Evolutionary conservation across 768 basidiomycete genomes (phyloP), one percentile per base, ranked within the genome.

Genomic region (Suillus bovinus): DNA sequence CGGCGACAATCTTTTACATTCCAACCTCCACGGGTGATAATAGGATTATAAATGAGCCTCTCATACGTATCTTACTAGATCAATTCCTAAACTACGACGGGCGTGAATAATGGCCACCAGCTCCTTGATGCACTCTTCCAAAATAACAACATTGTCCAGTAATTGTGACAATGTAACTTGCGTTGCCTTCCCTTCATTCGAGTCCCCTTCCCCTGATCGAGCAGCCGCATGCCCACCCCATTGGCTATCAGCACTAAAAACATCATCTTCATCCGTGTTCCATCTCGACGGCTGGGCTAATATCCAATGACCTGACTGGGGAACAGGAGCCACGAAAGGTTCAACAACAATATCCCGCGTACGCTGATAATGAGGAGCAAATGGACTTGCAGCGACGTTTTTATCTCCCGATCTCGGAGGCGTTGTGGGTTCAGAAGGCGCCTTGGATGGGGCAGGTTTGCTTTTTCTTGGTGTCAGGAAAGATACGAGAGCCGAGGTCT

Each of bases 111-210:
- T 89, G 16, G 93, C 91, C 16, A 87, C 86, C 38, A 95, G 78
- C 74, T 99, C 96, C 77, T 98, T 98, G 70, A 98, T 90, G 64
- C 89, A 90, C 75, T 98, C 96, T 75, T 98, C 96, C 64, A 99
- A 72, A 44, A 98, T 88, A 34, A 99, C 94, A 34, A 96, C 90
- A 70, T 98, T 98, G 72, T 98, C 96, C 72, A 98, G 77, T 60
- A 98, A 73, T 65, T 84, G 87, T 50, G 93, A 94, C 58, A 99
- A 79, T 9, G 91, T 93, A 31, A 96, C 82, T 22, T 74, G 80
- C 17, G 75, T 72, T 16, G 71, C 61, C 36, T 72, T 77, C 55
- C 70, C 67, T 57, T 75, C 74, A 75, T 10, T 77, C 71, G 17
- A 70, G 71, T 31, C 66, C 65, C 16, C 61, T 47, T 42, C 52